These are phyloP conservation scores for Aspergillus candidus DNA, from an alignment of 2,329 filamentous ascomycete species.

Conservation along the genomic window DNA sequence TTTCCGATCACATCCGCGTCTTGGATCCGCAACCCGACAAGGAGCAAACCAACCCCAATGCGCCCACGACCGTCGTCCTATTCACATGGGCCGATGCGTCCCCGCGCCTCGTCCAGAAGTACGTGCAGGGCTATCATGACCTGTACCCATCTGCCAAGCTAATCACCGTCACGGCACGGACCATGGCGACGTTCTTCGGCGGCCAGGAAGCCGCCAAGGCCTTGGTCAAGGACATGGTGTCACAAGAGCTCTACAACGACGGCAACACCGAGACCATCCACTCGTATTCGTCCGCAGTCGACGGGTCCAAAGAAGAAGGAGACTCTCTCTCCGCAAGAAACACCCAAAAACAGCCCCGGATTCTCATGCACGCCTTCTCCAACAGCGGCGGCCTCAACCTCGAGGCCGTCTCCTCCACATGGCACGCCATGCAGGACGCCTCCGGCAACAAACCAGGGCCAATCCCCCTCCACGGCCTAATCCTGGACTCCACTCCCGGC, in stretches of 20 bases:
- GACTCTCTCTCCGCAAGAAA: not conserved
- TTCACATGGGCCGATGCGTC: conserved; percentile 3
- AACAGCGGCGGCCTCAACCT: conserved; percentile 4
- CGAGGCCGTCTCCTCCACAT: not conserved
- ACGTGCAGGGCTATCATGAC: not conserved
- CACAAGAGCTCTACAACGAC: not conserved
- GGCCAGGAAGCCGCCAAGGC: not conserved
- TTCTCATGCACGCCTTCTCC: conserved; percentile 5
- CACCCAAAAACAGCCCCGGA: not conserved
- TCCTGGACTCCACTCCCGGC: conserved; percentile 1
- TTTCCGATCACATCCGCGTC: conserved; percentile 1
- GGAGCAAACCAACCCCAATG: not conserved
- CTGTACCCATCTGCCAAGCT: conserved; percentile 1
- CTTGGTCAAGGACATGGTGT: not conserved
- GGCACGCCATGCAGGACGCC: not conserved
- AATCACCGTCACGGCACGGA: not conserved
- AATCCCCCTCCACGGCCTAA: conserved; percentile 1
- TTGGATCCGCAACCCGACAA: not conserved
- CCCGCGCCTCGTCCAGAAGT: conserved; percentile 1
- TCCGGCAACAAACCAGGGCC: not conserved
- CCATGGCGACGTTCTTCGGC: not conserved
- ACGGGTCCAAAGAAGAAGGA: too few relatives aligned
- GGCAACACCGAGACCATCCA: not conserved
- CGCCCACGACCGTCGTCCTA: not conserved
- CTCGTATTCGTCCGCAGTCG: too few relatives aligned